Base-by-base conservation (phyloP, 1,284 basidiomycete genomes). In the Cutaneotrichosporon cavernicola region DNA sequence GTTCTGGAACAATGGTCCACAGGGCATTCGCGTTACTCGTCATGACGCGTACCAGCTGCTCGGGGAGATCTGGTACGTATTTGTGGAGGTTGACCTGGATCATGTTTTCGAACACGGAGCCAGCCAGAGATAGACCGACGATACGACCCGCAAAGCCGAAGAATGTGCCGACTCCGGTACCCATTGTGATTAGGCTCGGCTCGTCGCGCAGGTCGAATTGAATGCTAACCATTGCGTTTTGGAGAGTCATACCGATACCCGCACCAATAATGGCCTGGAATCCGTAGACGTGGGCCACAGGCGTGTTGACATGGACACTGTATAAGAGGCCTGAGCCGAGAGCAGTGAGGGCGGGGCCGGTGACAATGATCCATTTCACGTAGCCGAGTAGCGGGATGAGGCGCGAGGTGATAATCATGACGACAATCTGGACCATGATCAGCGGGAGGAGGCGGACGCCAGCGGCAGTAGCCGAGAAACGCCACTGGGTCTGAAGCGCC, bases 51-150 rank as follows among this genome's bases (percentile, higher is more conserved):
- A 72, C 38, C 51, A 70, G 51, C 7, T 52, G 6, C 13, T 60
- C 58, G 1, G 73, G 63, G 5, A 80, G 63, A 9, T 56, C 58
- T 0, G 78, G 71, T 1, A 72, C 76, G 63, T 71, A 69, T 40
- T 67, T 64, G 50, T 55, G 49, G 9, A 81, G 59, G 57, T 79
- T 74, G 46, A 30, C 32, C 47, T 75, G 73, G 53, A 81, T 68
- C 70, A 74, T 71, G 68, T 80, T 81, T 47, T 72, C 73, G 60
- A 81, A 81, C 13, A 81, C 77, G 5, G 69, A 66, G n/a, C 77
- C 77, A 38, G 68, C 75, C 22, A 80, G 55, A n/a, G 77, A 79
- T 56, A 81, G 69, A 64, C 76, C 80, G 52, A 79, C 11, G 60
- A 80, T 76, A 11, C 77, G 78, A 9, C 78, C 79, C 1, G 69